These are phyloP conservation scores for Diaporthe humulicola DNA, from an alignment of 2,329 filamentous ascomycete species.

Conservation along the genomic window DNA sequence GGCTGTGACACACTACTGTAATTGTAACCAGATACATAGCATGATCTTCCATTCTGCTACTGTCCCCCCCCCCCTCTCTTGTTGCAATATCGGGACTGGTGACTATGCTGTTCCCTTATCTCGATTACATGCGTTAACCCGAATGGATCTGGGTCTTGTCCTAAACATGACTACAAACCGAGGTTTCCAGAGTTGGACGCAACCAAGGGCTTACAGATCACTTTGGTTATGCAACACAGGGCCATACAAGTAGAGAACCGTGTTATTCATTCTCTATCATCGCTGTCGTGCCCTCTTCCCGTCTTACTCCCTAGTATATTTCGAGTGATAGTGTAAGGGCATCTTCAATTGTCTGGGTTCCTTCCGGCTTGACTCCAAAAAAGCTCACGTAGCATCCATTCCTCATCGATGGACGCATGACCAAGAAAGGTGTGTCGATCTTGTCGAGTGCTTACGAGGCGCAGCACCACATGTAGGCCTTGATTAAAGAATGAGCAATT, in stretches of 20 bases:
- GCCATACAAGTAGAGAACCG: not conserved
- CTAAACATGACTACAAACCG: no score
- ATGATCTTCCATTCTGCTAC: no score
- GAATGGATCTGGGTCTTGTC: no score
- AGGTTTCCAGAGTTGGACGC: no score
- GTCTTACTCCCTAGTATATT: not conserved
- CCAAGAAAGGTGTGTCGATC: not conserved
- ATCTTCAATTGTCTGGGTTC: not conserved
- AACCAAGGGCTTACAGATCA: no score
- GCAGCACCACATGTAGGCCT: not conserved
- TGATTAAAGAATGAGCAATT: not conserved
- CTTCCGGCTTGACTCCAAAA: not conserved
- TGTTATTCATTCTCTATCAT: not conserved
- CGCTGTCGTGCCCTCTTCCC: not conserved
- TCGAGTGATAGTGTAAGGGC: not conserved
- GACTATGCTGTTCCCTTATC: no score
- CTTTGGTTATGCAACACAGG: not conserved
- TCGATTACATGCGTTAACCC: no score
- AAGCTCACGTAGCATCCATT: not conserved
- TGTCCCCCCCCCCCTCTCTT: no score
- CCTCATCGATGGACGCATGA: not conserved
- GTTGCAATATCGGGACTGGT: no score
- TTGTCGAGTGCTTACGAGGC: not conserved
- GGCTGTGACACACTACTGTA: not conserved
- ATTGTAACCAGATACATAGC: no score